Percentiles rank a stretch among this genome's conserved stretches.
These are phyloP conservation scores for Solanum lignicaule DNA, from an alignment of 257 asterid species.

Conservation along the genomic window DNA sequence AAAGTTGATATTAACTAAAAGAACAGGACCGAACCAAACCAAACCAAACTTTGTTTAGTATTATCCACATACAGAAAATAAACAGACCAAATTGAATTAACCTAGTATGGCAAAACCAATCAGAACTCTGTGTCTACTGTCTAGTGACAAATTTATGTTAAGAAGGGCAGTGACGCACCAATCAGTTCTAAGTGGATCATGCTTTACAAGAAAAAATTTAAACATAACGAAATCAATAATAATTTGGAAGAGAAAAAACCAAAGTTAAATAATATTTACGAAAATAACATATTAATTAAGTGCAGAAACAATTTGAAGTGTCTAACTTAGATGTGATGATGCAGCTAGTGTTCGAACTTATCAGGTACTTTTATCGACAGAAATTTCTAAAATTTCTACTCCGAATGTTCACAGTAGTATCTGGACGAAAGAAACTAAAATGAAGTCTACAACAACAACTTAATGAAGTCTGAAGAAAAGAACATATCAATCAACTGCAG, in stretches of 20 bases:
- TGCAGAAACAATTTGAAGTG: neutral
- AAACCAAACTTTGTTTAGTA: neutral
- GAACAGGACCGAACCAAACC: neutral
- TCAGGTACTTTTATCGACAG: neutral
- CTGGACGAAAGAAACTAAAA: neutral
- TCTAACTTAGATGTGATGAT: neutral
- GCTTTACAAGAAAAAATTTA: neutral
- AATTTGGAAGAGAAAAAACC: neutral
- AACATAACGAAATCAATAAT: neutral
- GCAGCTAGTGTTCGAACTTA: neutral
- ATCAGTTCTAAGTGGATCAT: neutral
- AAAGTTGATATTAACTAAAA: neutral
- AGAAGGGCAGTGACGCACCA: neutral
- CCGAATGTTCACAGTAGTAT: neutral
- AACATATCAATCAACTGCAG: neutral
- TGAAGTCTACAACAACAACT: neutral
- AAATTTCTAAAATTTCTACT: neutral
- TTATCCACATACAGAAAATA: neutral
- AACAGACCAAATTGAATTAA: neutral
- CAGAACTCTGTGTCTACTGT: neutral
- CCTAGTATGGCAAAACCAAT: neutral
- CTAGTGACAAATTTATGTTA: neutral
- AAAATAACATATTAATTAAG: neutral
- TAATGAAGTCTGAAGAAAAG: neutral
- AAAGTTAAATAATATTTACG: neutral